phyloP scores from a whole-genome alignment of 345 rosid species.

The Nephelium lappaceum region DNA sequence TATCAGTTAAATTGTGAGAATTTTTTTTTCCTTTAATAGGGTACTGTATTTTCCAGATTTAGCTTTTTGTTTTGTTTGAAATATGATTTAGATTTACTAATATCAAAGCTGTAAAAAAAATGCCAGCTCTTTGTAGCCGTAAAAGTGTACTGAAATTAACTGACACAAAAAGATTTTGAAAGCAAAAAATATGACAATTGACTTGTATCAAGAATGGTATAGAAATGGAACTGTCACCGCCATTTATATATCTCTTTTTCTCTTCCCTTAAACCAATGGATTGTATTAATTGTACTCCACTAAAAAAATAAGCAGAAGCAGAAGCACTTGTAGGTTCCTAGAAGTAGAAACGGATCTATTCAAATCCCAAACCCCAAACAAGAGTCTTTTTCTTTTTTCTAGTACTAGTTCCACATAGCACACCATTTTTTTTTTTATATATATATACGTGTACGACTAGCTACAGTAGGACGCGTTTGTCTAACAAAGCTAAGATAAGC shows the following conservation, averaged over 20 bases:
- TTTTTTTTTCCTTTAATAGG: background rate
- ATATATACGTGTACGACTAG: background rate
- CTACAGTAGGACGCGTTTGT: background rate
- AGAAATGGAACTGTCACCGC: slow-evolving; percentile 31
- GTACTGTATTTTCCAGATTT: slow-evolving; percentile 12
- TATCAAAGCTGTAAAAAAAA: background rate
- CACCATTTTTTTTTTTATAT: background rate
- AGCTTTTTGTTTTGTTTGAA: background rate
- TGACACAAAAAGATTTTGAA: slow-evolving; percentile 24
- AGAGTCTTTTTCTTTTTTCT: background rate
- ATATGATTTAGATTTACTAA: no score
- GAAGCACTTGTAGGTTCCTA: background rate
- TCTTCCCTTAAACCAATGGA: slow-evolving; percentile 9
- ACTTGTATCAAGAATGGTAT: background rate
- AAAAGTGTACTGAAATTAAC: slow-evolving; percentile 9
- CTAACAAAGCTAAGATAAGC: background rate
- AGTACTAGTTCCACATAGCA: background rate
- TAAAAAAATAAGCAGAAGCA: background rate
- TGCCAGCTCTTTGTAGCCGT: slow-evolving; percentile 12
- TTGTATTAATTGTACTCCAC: background rate
- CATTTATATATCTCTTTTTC: slow-evolving; percentile 1
- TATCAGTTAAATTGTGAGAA: background rate
- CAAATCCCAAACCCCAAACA: background rate
- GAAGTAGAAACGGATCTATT: background rate
- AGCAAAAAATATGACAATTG: slow-evolving; percentile 5